Conservation (phyloP, 202 grass and related monocot species). For the Panicum virgatum region DNA sequence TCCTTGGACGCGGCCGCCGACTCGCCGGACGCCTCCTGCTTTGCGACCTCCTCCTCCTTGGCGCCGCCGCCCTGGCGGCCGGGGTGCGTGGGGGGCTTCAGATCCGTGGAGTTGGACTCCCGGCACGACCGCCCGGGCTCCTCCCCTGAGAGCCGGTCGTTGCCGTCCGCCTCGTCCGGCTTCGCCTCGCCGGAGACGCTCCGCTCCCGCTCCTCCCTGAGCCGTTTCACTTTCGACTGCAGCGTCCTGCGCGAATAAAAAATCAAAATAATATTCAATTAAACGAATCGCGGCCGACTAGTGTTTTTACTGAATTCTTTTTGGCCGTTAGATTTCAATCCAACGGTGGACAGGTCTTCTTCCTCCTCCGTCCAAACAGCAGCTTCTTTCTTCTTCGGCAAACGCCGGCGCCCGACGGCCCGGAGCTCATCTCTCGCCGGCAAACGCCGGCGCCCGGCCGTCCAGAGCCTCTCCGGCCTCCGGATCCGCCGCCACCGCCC, state of each 20-base stretch:
- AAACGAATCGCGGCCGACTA: neutral
- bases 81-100: constrained; percentile 34
- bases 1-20: constrained; percentile 72
- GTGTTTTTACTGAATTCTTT: no score
- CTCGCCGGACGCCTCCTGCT: constrained; percentile 59
- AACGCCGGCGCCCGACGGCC: no score
- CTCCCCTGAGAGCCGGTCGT: constrained; percentile 42
- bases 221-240: constrained; percentile 73
- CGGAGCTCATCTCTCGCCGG: no score
- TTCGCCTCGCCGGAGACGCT: constrained; percentile 37
- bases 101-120: constrained; percentile 85
- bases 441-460: no score
- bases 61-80: constrained; percentile 12
- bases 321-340: no score
- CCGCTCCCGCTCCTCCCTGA: constrained; percentile 63
- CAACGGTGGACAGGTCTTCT: no score
- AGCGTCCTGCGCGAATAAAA: constrained; percentile 54
- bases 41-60: constrained; percentile 34
- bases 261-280: neutral
- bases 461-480: no score
- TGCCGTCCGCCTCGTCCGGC: constrained; percentile 44
- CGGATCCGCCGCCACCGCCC: no score
- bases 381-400: no score
- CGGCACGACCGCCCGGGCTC: constrained; percentile 69
- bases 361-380: no score